Conservation (phyloP, 306 rosid species). For the Medicago ruthenica region DNA sequence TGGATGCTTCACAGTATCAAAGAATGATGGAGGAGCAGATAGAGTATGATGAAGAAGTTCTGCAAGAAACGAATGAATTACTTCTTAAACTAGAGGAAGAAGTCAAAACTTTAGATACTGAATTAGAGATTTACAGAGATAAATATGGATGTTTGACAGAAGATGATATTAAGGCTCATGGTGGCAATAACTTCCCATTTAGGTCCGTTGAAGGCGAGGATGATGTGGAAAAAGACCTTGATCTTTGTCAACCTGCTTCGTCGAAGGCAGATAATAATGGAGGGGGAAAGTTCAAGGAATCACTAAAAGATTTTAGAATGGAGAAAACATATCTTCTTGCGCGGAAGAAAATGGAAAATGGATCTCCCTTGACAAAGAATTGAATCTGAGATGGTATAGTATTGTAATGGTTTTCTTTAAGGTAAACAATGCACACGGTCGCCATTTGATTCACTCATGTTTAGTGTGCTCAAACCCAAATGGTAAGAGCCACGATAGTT, state of each 20-base stretch:
- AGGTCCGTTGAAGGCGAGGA: slow-evolving; percentile 35
- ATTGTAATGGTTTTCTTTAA: neutral
- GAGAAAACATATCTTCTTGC: slow-evolving; percentile 64
- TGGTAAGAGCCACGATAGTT: neutral
- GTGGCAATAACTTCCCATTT: slow-evolving; percentile 31
- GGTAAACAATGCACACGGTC: slow-evolving; percentile 31
- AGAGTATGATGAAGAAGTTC: slow-evolving; percentile 89
- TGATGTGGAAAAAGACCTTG: slow-evolving; percentile 38
- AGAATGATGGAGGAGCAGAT: slow-evolving; percentile 98
- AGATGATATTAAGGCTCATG: slow-evolving; percentile 42
- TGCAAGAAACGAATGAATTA: slow-evolving; percentile 69
- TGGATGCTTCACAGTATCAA: slow-evolving; percentile 94
- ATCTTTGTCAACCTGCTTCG: slow-evolving; percentile 39
- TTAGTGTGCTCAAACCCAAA: slow-evolving; percentile 10
- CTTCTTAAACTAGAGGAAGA: slow-evolving; percentile 76
- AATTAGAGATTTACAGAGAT: slow-evolving; percentile 62
- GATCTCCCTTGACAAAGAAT: slow-evolving; percentile 39
- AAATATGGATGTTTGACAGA: slow-evolving; percentile 63
- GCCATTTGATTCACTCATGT: neutral
- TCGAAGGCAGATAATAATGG: slow-evolving; percentile 41
- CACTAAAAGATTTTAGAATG: slow-evolving; percentile 52
- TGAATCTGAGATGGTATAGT: slow-evolving; percentile 18
- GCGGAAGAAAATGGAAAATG: slow-evolving; percentile 55
- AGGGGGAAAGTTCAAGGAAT: slow-evolving; percentile 43
- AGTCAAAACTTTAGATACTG: slow-evolving; percentile 60